These are phyloP conservation scores for Metschnikowia cerradonensis DNA, from an alignment of 805 yeast genomes.

Conservation along the genomic window DNA sequence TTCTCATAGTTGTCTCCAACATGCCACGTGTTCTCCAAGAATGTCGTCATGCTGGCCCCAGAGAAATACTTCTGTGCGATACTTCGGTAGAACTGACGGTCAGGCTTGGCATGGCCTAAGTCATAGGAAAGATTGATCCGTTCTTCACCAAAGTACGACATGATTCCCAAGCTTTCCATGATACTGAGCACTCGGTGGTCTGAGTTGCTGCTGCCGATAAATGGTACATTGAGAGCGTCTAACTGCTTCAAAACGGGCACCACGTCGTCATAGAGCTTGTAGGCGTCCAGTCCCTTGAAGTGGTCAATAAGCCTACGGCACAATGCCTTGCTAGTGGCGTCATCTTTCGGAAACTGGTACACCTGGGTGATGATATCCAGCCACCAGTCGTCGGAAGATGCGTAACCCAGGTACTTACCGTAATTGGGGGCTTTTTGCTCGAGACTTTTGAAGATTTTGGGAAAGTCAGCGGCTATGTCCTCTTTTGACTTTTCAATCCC, in stretches of 20 bases:
- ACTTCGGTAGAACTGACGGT: constrained; percentile 35
- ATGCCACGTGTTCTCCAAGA: constrained; percentile 47
- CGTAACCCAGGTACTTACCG: constrained; percentile 43
- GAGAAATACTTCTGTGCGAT: constrained; percentile 6
- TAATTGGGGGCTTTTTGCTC: constrained; percentile 51
- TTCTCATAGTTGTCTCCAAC: constrained; percentile 59
- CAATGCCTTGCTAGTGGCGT: constrained; percentile 30
- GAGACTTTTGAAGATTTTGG: constrained; percentile 33
- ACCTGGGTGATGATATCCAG: constrained; percentile 40
- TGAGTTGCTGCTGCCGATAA: constrained; percentile 57
- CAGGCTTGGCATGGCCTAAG: constrained; percentile 52
- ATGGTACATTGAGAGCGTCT: constrained; percentile 25
- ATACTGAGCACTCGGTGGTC: constrained; percentile 51
- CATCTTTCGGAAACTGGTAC: constrained; percentile 31
- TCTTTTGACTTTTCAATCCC: constrained; percentile 35
- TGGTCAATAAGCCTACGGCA: constrained; percentile 42
- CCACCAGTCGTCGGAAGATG: constrained; percentile 54
- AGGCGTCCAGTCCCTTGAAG: constrained; percentile 51
- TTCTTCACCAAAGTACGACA: constrained; percentile 34
- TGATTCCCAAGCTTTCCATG: constrained; percentile 44
- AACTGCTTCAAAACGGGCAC: constrained; percentile 38
- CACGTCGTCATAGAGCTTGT: constrained; percentile 52
- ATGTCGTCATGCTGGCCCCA: constrained; percentile 5
- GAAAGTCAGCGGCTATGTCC: constrained; percentile 24
- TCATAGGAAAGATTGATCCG: constrained; percentile 54